Percentiles rank a stretch among this genome's conserved stretches.
Conservation (phyloP, 768 basidiomycete genomes). For the Agaricus blazei region DNA sequence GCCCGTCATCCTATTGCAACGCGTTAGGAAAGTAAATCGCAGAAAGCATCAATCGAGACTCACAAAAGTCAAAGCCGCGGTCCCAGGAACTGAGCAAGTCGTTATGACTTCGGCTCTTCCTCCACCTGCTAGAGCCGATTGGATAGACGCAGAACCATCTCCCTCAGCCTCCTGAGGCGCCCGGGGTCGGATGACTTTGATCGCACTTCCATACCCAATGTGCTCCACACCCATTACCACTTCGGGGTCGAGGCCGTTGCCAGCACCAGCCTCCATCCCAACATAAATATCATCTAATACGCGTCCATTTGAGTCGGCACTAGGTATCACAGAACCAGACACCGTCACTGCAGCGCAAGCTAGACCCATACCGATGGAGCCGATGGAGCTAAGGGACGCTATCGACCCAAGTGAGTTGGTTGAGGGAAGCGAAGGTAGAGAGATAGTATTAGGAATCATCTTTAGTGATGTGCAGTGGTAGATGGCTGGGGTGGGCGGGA, state of each 20-base stretch:
- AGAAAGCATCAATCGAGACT: conserved; percentile 7
- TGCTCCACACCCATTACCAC: not conserved
- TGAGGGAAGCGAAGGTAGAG: conserved; percentile 1
- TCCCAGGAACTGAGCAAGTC: conserved; percentile 27
- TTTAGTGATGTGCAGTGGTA: not conserved
- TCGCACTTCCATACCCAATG: no score
- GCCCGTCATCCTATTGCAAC: conserved; percentile 35
- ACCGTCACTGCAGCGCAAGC: not conserved
- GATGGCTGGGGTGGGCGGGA: not conserved
- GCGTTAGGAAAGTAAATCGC: not conserved
- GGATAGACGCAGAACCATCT: not conserved
- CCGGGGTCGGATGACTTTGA: not conserved
- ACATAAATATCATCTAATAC: not conserved
- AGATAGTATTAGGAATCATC: not conserved
- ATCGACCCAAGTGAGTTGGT: conserved; percentile 1
- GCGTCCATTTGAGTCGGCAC: not conserved
- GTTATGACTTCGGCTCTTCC: conserved; percentile 21
- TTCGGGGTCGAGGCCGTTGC: no score
- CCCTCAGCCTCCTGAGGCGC: not conserved
- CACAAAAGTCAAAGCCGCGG: conserved; percentile 30
- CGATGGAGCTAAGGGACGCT: not conserved
- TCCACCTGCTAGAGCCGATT: not conserved
- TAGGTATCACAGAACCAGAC: conserved; percentile 1
- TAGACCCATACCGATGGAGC: conserved; percentile 3
- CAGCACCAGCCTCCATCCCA: not conserved